Base-by-base conservation (phyloP, 208 protist genomes). In the Crithidia brevicula region DNA sequence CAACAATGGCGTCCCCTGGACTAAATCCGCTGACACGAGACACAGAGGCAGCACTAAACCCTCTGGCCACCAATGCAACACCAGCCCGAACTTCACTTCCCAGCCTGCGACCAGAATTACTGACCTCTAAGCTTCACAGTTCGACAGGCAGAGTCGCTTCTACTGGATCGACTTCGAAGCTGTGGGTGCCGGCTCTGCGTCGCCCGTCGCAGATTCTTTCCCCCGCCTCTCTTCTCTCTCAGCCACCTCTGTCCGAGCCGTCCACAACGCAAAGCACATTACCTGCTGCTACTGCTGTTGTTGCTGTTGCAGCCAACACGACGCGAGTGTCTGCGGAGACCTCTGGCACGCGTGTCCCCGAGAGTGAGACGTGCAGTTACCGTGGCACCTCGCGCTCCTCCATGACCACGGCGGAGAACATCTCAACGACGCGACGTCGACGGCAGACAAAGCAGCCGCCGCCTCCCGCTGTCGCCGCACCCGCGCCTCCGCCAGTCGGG, bases 11-110 rank as follows among this genome's bases (percentile, higher is more conserved):
- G 56, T 62, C 56, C 2, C 25, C 28, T 23, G 46, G 25, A 2
- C 40, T 22, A 3, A 63, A 63, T 28, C 40, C 57, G 8, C 57
- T 63, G 43, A 40, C 36, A n/a, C 23, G 43, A 22, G 57, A 63
- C 7, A 18, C 22, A n/a, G n/a, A 13, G 36, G 36, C 36, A 40
- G 36, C 36, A 40, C 36, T 13, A 40, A 40, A 40, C 36, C 36
- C 36, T 16, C 15, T 40, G 10, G 36, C 10, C 15, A 0, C 36
- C 10, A 13, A 7, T 16, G 36, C 8, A 1, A 0, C 36, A 7
- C 36, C 10, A 7, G 15, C 36, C 36, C 36, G 36, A 7, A 40
- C 36, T 13, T 40, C 36, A 7, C 36, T 40, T 13, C 36, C 36
- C 36, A 40, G 36, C 20, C 42, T 47, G 42, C 42, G 42, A n/a